A percentile compares a stretch with the other conserved stretches of the same genome.
Conservation (phyloP, 2,329 filamentous ascomycete genomes). For the Fusarium sp. region DNA sequence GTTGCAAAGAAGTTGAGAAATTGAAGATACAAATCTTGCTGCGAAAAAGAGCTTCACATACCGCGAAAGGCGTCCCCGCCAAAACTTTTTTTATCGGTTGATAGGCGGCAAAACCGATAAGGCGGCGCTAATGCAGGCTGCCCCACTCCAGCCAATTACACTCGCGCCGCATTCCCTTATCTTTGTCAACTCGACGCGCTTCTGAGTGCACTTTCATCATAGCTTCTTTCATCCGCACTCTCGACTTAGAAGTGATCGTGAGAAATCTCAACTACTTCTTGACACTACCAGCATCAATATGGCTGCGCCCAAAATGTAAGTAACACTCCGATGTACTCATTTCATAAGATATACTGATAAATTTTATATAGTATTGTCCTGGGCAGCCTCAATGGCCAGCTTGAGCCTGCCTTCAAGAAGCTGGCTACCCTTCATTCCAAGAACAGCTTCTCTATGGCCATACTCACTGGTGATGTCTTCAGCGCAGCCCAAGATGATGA, state of each 20-base stretch:
- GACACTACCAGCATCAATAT: slow-evolving; percentile 49
- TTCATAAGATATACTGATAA: slow-evolving; percentile 16
- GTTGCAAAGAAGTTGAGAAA: slow-evolving; percentile 41
- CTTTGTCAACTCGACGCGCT: slow-evolving; percentile 32
- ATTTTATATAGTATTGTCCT: slow-evolving; percentile 74
- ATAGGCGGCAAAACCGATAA: slow-evolving; percentile 56
- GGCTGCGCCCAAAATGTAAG: slow-evolving; percentile 64
- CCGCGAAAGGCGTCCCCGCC: slow-evolving; percentile 47
- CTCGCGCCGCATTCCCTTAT: slow-evolving; percentile 53
- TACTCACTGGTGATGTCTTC: slow-evolving; percentile 89
- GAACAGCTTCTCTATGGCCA: slow-evolving; percentile 87
- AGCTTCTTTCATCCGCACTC: slow-evolving; percentile 31
- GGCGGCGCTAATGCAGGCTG: slow-evolving; percentile 19
- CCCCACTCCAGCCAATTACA: slow-evolving; percentile 50
- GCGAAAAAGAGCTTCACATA: slow-evolving; percentile 43
- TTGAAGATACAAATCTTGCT: slow-evolving; percentile 35
- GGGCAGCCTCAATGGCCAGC: slow-evolving; percentile 83
- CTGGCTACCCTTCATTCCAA: slow-evolving; percentile 84
- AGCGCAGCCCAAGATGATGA: slow-evolving; percentile 69
- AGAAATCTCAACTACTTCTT: slow-evolving; percentile 9
- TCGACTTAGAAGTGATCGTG: slow-evolving; percentile 12
- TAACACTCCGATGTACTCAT: not conserved
- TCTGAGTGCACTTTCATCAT: slow-evolving; percentile 38
- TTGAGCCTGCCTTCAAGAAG: slow-evolving; percentile 82
- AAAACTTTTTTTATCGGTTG: slow-evolving; percentile 53